These are phyloP conservation scores for Diaporthe ampelina DNA, from an alignment of 2,329 filamentous ascomycete species.

Conservation along the genomic window DNA sequence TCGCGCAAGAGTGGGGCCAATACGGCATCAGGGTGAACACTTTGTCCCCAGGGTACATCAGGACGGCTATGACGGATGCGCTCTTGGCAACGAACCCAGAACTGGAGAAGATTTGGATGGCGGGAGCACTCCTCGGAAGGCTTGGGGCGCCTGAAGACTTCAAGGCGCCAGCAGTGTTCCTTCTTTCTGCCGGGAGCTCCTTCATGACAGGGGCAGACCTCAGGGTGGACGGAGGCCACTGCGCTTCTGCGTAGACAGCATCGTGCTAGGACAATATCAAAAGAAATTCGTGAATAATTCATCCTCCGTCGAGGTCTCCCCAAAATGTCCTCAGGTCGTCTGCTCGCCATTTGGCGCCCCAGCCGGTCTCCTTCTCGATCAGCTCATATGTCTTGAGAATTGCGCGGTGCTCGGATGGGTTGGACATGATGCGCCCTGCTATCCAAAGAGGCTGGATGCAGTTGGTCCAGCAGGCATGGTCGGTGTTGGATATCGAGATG, in stretches of 20 bases:
- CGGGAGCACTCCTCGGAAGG: constrained; percentile 65
- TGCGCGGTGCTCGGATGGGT: constrained; percentile 56
- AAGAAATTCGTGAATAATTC: neutral
- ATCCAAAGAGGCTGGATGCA: constrained; percentile 71
- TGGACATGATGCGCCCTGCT: constrained; percentile 67
- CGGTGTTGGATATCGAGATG: constrained; percentile 68
- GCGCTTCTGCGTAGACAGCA: constrained; percentile 46
- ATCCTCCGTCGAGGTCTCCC: constrained; percentile 27
- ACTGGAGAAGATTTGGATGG: constrained; percentile 67
- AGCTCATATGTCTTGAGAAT: constrained; percentile 32
- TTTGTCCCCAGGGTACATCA: constrained; percentile 71
- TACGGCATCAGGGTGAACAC: constrained; percentile 76
- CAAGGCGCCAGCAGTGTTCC: constrained; percentile 68
- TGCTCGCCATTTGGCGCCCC: constrained; percentile 25
- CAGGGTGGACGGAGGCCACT: constrained; percentile 71
- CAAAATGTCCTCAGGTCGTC: constrained; percentile 26
- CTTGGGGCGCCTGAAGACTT: constrained; percentile 70
- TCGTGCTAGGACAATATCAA: constrained; percentile 44
- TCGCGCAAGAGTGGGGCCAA: constrained; percentile 73
- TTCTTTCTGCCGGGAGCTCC: constrained; percentile 67
- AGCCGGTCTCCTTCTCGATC: constrained; percentile 32
- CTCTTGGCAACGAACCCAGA: constrained; percentile 58
- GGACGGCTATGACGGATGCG: constrained; percentile 62
- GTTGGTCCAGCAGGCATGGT: constrained; percentile 69
- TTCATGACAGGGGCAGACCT: constrained; percentile 72